Evolutionary conservation across 306 rosid genomes (phyloP), one percentile per base, ranked within the genome.

Genomic region (Clitoria ternatea): DNA sequence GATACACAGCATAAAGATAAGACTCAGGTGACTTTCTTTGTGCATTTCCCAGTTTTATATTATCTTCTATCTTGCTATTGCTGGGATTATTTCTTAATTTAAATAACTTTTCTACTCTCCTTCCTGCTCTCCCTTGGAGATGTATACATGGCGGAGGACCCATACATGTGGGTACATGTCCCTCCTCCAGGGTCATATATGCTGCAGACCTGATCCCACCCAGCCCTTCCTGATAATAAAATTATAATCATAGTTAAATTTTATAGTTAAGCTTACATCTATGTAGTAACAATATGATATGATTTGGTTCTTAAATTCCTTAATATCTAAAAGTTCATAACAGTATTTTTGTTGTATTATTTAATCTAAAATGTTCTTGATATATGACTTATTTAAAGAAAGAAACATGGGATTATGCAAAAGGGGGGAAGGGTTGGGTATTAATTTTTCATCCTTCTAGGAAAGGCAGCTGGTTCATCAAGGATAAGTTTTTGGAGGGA

Each of bases 1-100:
- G 82, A 79, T 29, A n/a, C 12, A 61, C 81, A 73, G 52, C 59
- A 74, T 54, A 79, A 71, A 35, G 75, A 75, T 60, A 81, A 66
- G 60, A 63, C 77, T 77, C 86, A 82, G 92, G 91, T 89, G 70
- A 66, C 29, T 35, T 32, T 26, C 35, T 44, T 56, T 59, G 40
- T 66, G 5, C 53, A 14, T 48, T 53, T 30, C 20, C 36, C 42
- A 7, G 9, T 61, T 72, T 57, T 72, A 12, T 66, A 14, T 69
- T 32, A 29, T 35, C 4, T 64, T 33, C 1, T 15, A 26, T 64
- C 42, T 79, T 61, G 22, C 49, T 52, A 60, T 66, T 39, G 57
- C 14, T 1, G 33, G 54, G 66, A 33, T 32, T n/a, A 5, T 42
- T 32, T 26, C 72, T 29, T 66, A 60, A 49, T n/a, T 66, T 10